These are phyloP conservation scores for Closterium sp. DNA, from an alignment of 139 green algal species.

Conservation along the genomic window DNA sequence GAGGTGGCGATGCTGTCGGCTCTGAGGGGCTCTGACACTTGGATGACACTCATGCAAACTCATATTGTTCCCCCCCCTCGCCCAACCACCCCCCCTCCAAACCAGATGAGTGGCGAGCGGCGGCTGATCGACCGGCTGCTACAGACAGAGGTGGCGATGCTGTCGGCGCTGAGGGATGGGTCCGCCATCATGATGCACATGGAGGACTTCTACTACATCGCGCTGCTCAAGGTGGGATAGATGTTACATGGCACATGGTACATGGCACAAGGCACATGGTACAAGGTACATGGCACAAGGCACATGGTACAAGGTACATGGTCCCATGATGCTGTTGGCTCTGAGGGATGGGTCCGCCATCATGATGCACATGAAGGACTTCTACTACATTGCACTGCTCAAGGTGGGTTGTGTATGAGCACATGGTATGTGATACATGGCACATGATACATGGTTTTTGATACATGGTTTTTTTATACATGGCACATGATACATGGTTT, in stretches of 20 bases:
- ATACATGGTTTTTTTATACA: no score
- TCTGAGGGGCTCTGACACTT: no score
- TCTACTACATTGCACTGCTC: slow-evolving; percentile 33
- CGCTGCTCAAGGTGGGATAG: slow-evolving; percentile 23
- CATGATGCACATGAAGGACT: slow-evolving; percentile 48
- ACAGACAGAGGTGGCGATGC: slow-evolving; percentile 24
- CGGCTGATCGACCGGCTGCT: slow-evolving; percentile 18
- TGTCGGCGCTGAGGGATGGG: slow-evolving; percentile 4
- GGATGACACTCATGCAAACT: background rate
- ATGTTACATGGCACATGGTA: background rate
- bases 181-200: slow-evolving; percentile 40
- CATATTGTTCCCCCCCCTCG: background rate
- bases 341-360: slow-evolving; percentile 10
- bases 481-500: no score
- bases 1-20: slow-evolving; percentile 25
- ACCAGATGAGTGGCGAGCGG: slow-evolving; percentile 17
- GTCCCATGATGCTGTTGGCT: background rate
- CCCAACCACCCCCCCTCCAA: background rate
- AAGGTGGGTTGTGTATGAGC: background rate
- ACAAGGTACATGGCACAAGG: background rate
- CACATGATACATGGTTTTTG: no score
- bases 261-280: background rate
- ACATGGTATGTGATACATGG: no score
- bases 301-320: background rate
- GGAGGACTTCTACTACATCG: slow-evolving; percentile 45